phyloP scores from a whole-genome alignment of 352 stramenopile genomes.

The Thalassiosira hispida region DNA sequence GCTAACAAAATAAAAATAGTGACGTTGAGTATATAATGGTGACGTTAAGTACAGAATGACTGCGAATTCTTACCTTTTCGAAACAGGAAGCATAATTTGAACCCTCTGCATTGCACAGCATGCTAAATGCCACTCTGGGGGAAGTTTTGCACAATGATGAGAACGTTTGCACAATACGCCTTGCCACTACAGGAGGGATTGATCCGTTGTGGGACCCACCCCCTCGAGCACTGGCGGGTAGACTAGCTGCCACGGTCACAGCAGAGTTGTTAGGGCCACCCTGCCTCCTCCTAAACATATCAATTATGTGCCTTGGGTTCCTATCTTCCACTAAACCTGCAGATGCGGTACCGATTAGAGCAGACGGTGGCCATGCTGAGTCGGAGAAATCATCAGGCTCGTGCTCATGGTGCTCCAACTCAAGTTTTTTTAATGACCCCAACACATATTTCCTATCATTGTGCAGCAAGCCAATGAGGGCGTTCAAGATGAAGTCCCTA shows the following conservation, averaged over 20 bases:
- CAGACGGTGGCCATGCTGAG: constrained; percentile 53
- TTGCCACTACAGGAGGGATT: constrained; percentile 89
- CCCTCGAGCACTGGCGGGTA: constrained; percentile 70
- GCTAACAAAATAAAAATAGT: not conserved
- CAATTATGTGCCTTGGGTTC: constrained; percentile 27
- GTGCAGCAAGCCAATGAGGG: constrained; percentile 72
- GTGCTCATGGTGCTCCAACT: constrained; percentile 7
- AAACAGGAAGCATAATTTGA: constrained; percentile 6
- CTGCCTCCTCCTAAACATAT: constrained; percentile 61
- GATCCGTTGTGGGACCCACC: constrained; percentile 59
- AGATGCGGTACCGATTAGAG: constrained; percentile 70
- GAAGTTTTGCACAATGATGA: constrained; percentile 91
- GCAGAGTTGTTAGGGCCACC: constrained; percentile 46
- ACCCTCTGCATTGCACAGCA: constrained; percentile 86
- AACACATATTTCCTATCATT: constrained; percentile 61
- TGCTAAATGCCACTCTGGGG: constrained; percentile 89
- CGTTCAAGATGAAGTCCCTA: constrained; percentile 60
- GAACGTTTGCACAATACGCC: constrained; percentile 89
- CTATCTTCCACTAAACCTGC: constrained; percentile 43
- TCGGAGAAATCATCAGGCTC: not conserved
- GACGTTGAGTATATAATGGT: not conserved
- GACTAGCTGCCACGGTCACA: constrained; percentile 71
- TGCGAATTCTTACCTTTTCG: constrained; percentile 14
- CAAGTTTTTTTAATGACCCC: constrained; percentile 51
- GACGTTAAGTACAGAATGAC: not conserved